phyloP scores from a whole-genome alignment of 1,139 yeast genomes.

The Dujonia santamariae region DNA sequence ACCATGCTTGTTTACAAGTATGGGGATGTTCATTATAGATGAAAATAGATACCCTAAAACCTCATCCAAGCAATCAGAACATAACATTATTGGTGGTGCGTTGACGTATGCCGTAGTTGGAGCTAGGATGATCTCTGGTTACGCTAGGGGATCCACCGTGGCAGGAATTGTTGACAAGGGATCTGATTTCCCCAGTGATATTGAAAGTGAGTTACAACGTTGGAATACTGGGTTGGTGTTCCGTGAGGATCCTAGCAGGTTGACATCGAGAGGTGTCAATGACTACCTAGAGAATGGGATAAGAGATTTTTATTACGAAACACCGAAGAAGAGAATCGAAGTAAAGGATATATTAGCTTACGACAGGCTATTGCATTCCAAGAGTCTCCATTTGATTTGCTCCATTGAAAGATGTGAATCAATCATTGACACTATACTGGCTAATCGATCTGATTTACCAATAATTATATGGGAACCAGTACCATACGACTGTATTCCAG shows the following conservation, averaged over 20 bases:
- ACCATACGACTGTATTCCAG: conserved; percentile 67
- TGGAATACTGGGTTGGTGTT: conserved; percentile 66
- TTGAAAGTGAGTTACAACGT: conserved; percentile 42
- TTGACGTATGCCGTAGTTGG: conserved; percentile 86
- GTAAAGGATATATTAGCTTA: conserved; percentile 52
- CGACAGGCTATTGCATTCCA: conserved; percentile 33
- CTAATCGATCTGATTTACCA: conserved; percentile 24
- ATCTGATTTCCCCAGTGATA: conserved; percentile 59
- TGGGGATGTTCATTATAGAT: conserved; percentile 93
- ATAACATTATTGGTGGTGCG: conserved; percentile 81
- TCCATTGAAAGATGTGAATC: conserved; percentile 59
- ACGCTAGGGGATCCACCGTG: conserved; percentile 30
- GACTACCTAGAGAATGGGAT: conserved; percentile 62
- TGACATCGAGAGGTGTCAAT: conserved; percentile 83
- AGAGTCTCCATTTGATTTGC: conserved; percentile 71
- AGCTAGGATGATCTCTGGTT: conserved; percentile 53
- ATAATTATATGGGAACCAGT: conserved; percentile 80
- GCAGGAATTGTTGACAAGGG: conserved; percentile 82
- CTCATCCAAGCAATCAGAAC: conserved; percentile 38
- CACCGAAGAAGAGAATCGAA: conserved; percentile 64
- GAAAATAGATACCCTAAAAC: conserved; percentile 62
- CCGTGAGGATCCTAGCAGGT: conserved; percentile 48
- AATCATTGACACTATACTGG: conserved; percentile 36
- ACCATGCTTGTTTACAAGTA: conserved; percentile 8
- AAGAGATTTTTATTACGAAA: conserved; percentile 41